A percentile compares a stretch with the other conserved stretches of the same genome.
Evolutionary conservation across 1,139 yeast species (phyloP).

Genomic region (Yarrowia galli): DNA sequence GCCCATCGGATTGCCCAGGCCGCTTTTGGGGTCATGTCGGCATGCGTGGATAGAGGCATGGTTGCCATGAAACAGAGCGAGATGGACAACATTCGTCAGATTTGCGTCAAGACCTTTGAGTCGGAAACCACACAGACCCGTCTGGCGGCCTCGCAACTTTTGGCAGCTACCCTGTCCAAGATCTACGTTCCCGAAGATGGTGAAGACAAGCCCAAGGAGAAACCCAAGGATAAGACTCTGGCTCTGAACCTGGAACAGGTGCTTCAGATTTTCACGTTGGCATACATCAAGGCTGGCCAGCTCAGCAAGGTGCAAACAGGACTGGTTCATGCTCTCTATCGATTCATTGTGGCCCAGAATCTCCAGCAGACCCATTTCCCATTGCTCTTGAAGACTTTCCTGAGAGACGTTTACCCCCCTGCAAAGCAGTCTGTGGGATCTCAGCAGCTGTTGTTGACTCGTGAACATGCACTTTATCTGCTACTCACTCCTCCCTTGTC

Average conservation of each 20-base stretch:
- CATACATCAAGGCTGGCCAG: constrained; percentile 31
- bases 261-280: constrained; percentile 8
- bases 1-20: constrained; percentile 49
- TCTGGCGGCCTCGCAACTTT: background rate
- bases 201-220: constrained; percentile 15
- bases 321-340: constrained; percentile 13
- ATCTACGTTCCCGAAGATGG: constrained; percentile 20
- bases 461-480: constrained; percentile 12
- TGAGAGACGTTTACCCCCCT: constrained; percentile 20
- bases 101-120: constrained; percentile 29
- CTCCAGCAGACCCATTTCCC: constrained; percentile 8
- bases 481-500: constrained; percentile 21
- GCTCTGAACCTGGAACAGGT: constrained; percentile 12
- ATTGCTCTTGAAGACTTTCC: constrained; percentile 1
- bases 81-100: constrained; percentile 26
- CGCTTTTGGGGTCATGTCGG: constrained; percentile 46
- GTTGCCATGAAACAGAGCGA: constrained; percentile 40
- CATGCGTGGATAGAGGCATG: constrained; percentile 43
- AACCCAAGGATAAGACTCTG: constrained; percentile 23
- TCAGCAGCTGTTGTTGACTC: constrained; percentile 17
- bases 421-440: constrained; percentile 17
- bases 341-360: constrained; percentile 20
- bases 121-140: constrained; percentile 6
- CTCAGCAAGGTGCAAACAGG: constrained; percentile 25
- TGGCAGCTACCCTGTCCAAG: constrained; percentile 8